Evolutionary conservation across 1,284 basidiomycete species (phyloP).

Genomic region (Xanthoconium separans): DNA sequence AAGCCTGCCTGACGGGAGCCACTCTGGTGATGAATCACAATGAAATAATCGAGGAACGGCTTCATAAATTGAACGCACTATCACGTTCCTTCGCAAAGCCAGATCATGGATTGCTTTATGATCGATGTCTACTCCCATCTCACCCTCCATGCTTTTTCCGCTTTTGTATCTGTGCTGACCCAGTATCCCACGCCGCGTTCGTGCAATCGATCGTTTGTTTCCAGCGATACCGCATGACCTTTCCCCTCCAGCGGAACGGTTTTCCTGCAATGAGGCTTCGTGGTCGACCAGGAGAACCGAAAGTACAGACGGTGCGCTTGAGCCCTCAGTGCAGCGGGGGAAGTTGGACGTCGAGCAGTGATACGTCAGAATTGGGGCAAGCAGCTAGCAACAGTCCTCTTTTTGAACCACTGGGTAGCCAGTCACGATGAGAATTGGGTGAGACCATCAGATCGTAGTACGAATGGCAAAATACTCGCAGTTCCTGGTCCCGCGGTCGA

Average conservation of each 20-base stretch:
- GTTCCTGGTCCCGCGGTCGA: background rate
- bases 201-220: conserved; percentile 19
- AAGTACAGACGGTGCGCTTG: conserved; percentile 18
- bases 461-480: background rate
- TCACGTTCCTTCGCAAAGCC: conserved; percentile 22
- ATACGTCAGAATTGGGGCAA: conserved; percentile 17
- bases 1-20: conserved; percentile 1
- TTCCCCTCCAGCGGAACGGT: conserved; percentile 2
- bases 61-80: conserved; percentile 9
- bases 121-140: conserved; percentile 12
- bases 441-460: too few species aligned
- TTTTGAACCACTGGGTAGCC: conserved; percentile 1
- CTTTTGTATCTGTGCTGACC: background rate
- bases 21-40: conserved; percentile 1
- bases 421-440: too few species aligned
- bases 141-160: conserved; percentile 10
- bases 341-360: conserved; percentile 20
- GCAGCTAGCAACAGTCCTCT: conserved; percentile 13
- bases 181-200: conserved; percentile 5
- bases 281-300: conserved; percentile 10
- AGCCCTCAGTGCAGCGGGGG: background rate
- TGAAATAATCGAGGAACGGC: background rate
- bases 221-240: conserved; percentile 11
- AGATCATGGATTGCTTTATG: conserved; percentile 13
- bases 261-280: conserved; percentile 6